These are phyloP conservation scores for Monosporascus ibericus DNA, from an alignment of 2,329 filamentous ascomycete genomes.

Conservation along the genomic window DNA sequence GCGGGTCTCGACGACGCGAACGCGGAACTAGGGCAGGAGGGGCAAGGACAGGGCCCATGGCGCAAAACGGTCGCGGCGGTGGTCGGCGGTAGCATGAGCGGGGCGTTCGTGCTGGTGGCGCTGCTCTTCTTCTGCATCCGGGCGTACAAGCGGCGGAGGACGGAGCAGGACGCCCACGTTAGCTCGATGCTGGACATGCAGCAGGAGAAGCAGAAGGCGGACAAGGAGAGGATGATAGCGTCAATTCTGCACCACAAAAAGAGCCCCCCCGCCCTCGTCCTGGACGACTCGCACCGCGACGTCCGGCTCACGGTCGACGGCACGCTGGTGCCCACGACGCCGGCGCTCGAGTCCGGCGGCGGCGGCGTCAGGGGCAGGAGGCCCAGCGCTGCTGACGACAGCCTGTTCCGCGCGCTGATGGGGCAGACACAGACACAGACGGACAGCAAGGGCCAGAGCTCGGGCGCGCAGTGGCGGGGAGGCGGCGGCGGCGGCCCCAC, in stretches of 20 bases:
- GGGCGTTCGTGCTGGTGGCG: slow-evolving; percentile 15
- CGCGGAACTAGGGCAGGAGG: not conserved
- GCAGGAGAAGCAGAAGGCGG: not conserved
- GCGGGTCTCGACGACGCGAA: not conserved
- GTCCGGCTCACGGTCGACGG: slow-evolving; percentile 7
- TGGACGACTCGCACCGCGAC: slow-evolving; percentile 1
- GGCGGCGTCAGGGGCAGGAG: not conserved
- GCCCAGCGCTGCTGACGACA: slow-evolving; percentile 3
- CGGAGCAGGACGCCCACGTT: slow-evolving; percentile 9
- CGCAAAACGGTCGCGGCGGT: slow-evolving; percentile 14
- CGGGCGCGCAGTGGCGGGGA: slow-evolving; percentile 14
- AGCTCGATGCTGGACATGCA: slow-evolving; percentile 5
- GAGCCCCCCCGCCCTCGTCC: not conserved
- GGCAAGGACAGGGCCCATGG: slow-evolving; percentile 1
- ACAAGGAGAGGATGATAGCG: not conserved
- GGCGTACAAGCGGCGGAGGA: slow-evolving; percentile 15
- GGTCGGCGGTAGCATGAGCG: slow-evolving; percentile 19
- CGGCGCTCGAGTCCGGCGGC: slow-evolving; percentile 18
- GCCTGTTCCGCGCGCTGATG: slow-evolving; percentile 9
- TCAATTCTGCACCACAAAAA: not conserved
- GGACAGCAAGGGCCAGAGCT: slow-evolving; percentile 11
- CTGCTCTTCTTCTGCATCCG: slow-evolving; percentile 16
- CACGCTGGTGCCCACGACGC: slow-evolving; percentile 15
- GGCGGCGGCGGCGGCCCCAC: not conserved
- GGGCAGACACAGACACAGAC: not conserved